phyloP scores from a whole-genome alignment of 2,329 filamentous ascomycete species.

The Phyllosticta paracitricarpa region DNA sequence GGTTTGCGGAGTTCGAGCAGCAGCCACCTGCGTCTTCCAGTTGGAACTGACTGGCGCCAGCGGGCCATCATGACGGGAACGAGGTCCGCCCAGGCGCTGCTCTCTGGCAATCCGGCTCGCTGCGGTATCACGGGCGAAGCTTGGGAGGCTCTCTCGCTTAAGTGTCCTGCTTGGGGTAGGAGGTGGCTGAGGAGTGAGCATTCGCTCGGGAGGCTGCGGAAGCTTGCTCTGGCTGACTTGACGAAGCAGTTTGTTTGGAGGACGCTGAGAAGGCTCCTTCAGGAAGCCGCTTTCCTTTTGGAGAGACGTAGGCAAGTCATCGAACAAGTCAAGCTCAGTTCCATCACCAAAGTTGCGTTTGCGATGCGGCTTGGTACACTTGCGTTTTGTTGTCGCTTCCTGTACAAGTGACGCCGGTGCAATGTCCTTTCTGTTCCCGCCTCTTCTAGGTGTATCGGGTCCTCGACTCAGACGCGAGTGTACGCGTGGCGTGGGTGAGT shows the following conservation, averaged over 20 bases:
- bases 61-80: conserved; percentile 38
- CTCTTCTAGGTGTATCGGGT: conserved; percentile 40
- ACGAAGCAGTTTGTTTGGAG: conserved; percentile 53
- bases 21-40: conserved; percentile 47
- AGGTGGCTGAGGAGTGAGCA: conserved; percentile 36
- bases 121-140: conserved; percentile 57
- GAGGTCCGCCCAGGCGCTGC: conserved; percentile 41
- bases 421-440: conserved; percentile 32
- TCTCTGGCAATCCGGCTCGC: conserved; percentile 56
- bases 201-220: conserved; percentile 31
- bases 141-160: conserved; percentile 44
- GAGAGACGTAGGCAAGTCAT: conserved; percentile 84
- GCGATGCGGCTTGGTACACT: conserved; percentile 62
- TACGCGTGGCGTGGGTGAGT: conserved; percentile 36
- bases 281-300: conserved; percentile 72
- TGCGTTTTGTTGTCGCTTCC: conserved; percentile 52
- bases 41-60: conserved; percentile 46
- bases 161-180: conserved; percentile 46
- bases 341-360: conserved; percentile 79
- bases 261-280: conserved; percentile 64
- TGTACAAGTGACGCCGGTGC: conserved; percentile 41
- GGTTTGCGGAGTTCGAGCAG: conserved; percentile 40
- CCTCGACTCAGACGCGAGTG: conserved; percentile 39
- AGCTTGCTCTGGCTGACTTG: conserved; percentile 38
- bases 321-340: conserved; percentile 83